Evolutionary conservation across 2,329 filamentous ascomycete genomes (phyloP), one percentile per base, ranked within the genome.

Genomic region (Chaetomium sp.): DNA sequence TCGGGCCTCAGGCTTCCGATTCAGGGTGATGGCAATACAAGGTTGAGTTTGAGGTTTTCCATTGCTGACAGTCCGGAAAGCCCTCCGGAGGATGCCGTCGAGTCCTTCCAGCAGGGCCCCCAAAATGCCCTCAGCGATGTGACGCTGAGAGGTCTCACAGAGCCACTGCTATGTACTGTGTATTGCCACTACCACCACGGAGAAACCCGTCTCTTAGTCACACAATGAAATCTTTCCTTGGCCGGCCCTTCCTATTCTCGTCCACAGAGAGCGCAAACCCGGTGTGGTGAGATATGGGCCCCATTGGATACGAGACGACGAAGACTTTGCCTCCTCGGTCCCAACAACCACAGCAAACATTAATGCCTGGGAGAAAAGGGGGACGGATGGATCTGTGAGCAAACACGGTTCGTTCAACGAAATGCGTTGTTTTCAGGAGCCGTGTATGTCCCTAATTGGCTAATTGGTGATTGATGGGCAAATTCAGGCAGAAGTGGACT

Each of bases 81-180:
- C n/a, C n/a, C n/a, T n/a, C n/a, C 9, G 55, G 35, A 29, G 56
- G 62, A 49, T n/a, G 29, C 51, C 27, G 21, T 50, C 45, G 29
- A 51, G 42, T 27, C 38, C 21, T 33, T 51, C 29, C 45, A 51
- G 38, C 27, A 13, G 38, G 21, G n/a, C 5, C 38, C 23, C 60
- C 29, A 53, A 57, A 33, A 45, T 29, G 53, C 47, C 51, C 25
- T 38, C 58, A 51, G 42, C n/a, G 51, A 65, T 63, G 51, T 51
- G 54, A 65, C 65, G 35, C 57, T 65, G 61, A 56, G 35, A 49
- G 57, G 65, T 65, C 27, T 56, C 56, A 67, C 65, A 65, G 25
- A 42, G 42, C 31, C 4, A 21, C 51, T 23, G 38, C 42, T 25
- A n/a, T n/a, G n/a, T n/a, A n/a, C n/a, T n/a, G n/a, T n/a, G n/a